Evolutionary conservation across 371 early-diverging fungal species (phyloP).

Genomic region (Dichotomocladium elegans): DNA sequence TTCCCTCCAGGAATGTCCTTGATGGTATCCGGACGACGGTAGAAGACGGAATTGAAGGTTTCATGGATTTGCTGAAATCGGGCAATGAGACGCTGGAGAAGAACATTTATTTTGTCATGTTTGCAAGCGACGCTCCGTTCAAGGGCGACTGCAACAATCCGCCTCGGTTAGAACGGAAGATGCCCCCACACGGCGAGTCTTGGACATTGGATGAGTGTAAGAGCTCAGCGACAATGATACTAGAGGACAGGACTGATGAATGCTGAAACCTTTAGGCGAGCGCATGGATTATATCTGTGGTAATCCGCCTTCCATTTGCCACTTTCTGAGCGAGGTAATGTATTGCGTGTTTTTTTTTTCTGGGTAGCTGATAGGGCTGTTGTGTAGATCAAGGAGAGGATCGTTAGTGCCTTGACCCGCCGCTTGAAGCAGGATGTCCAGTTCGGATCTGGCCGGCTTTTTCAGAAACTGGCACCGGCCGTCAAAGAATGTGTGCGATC

Average conservation of each 20-base stretch:
- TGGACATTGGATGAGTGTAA: conserved; percentile 63
- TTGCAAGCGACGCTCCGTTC: conserved; percentile 53
- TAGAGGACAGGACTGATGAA: too few relatives aligned
- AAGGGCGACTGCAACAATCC: conserved; percentile 66
- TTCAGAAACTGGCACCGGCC: conserved; percentile 20
- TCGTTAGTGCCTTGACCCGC: conserved; percentile 13
- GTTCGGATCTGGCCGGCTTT: conserved; percentile 29
- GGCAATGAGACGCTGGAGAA: conserved; percentile 23
- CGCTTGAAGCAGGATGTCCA: conserved; percentile 31
- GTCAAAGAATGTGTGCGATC: conserved; percentile 24
- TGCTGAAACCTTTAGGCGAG: conserved; percentile 17
- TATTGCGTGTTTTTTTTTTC: background rate
- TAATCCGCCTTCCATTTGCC: conserved; percentile 66
- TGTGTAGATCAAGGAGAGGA: conserved; percentile 37
- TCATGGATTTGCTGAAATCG: conserved; percentile 17
- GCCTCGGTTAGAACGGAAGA: conserved; percentile 36
- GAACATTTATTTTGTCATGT: conserved; percentile 48
- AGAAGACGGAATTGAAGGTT: conserved; percentile 9
- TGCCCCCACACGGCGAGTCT: conserved; percentile 52
- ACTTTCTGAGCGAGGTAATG: conserved; percentile 41
- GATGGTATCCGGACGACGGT: conserved; percentile 24
- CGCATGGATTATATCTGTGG: conserved; percentile 66
- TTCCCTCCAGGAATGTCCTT: conserved; percentile 27
- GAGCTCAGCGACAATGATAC: conserved; percentile 3
- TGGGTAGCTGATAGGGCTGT: background rate